These are phyloP conservation scores for Eutrema japonicum DNA, from an alignment of 345 rosid species.

Conservation along the genomic window DNA sequence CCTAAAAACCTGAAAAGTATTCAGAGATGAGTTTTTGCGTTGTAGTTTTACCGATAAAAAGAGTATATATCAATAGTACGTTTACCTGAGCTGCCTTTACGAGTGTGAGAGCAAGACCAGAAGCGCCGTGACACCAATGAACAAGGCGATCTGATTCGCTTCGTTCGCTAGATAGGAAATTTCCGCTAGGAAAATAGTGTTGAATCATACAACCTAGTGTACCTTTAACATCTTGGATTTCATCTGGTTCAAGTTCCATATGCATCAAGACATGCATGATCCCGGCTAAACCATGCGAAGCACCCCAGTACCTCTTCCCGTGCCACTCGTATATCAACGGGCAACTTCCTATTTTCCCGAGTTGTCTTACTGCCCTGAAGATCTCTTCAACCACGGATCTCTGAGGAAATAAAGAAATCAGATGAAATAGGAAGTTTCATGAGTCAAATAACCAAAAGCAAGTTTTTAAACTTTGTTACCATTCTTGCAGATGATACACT, in stretches of 20 bases:
- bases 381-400: conserved; percentile 58
- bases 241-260: conserved; percentile 63
- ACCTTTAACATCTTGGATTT: conserved; percentile 58
- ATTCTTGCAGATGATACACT: conserved; percentile 45
- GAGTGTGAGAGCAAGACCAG: conserved; percentile 70
- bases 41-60: not conserved
- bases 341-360: conserved; percentile 45
- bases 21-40: conserved; percentile 8
- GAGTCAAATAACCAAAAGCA: not conserved
- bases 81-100: conserved; percentile 69
- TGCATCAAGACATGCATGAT: conserved; percentile 68
- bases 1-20: conserved; percentile 49
- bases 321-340: conserved; percentile 77
- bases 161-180: conserved; percentile 63
- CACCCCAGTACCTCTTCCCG: conserved; percentile 75
- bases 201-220: conserved; percentile 61
- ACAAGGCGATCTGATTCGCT: conserved; percentile 56
- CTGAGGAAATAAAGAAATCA: conserved; percentile 30
- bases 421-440: not conserved
- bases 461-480: conserved; percentile 37
- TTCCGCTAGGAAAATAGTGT: conserved; percentile 59
- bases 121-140: conserved; percentile 86
- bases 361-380: conserved; percentile 53
- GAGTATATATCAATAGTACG: not conserved
- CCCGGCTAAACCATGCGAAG: conserved; percentile 79